These are phyloP conservation scores for Teratosphaeria zuluensis DNA, from an alignment of 2,329 filamentous ascomycete species.

Conservation along the genomic window DNA sequence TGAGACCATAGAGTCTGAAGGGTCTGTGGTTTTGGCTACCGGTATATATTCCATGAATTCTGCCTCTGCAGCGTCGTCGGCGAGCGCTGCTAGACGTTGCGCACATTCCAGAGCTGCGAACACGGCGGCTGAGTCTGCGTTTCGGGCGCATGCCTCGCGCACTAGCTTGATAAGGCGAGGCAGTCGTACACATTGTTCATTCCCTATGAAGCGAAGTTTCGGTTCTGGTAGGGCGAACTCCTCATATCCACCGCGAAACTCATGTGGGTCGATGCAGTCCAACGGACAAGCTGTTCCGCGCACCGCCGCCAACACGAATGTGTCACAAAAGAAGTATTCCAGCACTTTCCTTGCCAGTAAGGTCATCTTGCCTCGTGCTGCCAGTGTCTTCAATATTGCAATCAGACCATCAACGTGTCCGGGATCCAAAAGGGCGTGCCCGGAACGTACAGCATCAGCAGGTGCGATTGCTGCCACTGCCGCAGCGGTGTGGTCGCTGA, in stretches of 20 bases:
- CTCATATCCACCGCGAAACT: background rate
- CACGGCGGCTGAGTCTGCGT: background rate
- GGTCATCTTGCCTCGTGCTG: background rate
- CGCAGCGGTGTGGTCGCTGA: background rate
- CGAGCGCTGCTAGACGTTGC: background rate
- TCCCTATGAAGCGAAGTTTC: background rate
- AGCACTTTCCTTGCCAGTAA: background rate
- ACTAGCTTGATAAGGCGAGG: background rate
- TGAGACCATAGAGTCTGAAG: background rate
- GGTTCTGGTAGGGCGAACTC: background rate
- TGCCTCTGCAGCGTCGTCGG: background rate
- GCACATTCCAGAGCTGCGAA: background rate
- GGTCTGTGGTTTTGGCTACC: background rate
- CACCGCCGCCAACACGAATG: background rate
- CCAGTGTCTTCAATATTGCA: background rate
- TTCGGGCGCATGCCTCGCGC: background rate
- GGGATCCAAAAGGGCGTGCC: background rate
- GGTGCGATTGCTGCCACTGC: background rate
- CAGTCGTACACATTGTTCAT: background rate
- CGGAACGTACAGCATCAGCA: background rate
- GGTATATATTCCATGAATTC: background rate
- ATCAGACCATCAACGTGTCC: background rate
- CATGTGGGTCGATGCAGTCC: background rate
- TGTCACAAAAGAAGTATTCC: background rate
- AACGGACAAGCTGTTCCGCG: background rate